phyloP scores from a whole-genome alignment of 2,329 filamentous ascomycete genomes.

The Hypoxylon sp. region DNA sequence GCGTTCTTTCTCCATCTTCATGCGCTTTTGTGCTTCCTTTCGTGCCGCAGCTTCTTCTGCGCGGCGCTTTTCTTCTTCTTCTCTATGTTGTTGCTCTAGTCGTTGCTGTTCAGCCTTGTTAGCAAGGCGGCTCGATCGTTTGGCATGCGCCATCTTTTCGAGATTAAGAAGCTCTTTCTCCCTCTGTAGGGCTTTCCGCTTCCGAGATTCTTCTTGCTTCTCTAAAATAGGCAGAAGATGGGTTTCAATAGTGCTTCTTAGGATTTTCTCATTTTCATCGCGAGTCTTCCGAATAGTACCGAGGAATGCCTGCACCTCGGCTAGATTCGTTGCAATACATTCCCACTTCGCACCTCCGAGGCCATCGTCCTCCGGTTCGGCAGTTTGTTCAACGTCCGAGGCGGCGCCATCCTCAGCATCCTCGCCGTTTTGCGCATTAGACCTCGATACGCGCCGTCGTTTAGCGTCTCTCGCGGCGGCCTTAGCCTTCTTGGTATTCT shows the following conservation, averaged over 20 bases:
- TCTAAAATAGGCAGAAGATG: conserved; percentile 89
- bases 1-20: conserved; percentile 77
- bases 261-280: conserved; percentile 86
- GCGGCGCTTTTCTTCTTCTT: conserved; percentile 77
- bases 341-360: conserved; percentile 89
- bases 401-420: conserved; percentile 56
- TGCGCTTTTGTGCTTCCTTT: conserved; percentile 74
- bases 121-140: conserved; percentile 91
- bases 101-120: conserved; percentile 84
- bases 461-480: conserved; percentile 78
- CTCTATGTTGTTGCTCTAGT: conserved; percentile 77
- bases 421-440: conserved; percentile 60
- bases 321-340: conserved; percentile 85
- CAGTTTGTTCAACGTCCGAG: conserved; percentile 50
- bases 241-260: conserved; percentile 79
- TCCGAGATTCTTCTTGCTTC: conserved; percentile 81
- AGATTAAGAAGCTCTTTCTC: conserved; percentile 85
- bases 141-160: conserved; percentile 92
- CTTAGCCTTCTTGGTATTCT: conserved; percentile 76
- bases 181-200: conserved; percentile 75
- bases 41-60: conserved; percentile 75
- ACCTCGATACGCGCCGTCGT: conserved; percentile 71
- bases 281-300: conserved; percentile 79
- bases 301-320: conserved; percentile 82
- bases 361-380: conserved; percentile 68